Evolutionary conservation across 192 early-diverging fungal genomes (phyloP).

Genomic region (Hyaloraphidium curvatum): DNA sequence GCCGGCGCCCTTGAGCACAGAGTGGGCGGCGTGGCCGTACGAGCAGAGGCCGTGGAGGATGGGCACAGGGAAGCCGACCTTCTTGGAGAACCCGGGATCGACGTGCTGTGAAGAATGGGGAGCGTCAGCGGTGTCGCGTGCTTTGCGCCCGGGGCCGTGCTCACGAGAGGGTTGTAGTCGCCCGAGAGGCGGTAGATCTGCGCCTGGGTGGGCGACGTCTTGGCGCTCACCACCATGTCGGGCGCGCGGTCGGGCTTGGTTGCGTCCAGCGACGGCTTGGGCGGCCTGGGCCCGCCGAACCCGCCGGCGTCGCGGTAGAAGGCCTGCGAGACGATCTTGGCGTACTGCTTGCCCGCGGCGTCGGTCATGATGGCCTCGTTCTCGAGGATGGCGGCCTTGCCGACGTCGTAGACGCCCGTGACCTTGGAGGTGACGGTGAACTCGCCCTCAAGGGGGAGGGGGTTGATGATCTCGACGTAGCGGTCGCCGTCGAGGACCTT

Average conservation of each 20-base stretch:
- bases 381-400: conserved; percentile 4
- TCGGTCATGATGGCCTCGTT: conserved; percentile 54
- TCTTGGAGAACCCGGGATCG: conserved; percentile 78
- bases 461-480: conserved; percentile 71
- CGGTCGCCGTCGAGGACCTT: conserved; percentile 89
- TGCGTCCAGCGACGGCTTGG: conserved; percentile 67
- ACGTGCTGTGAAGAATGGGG: too few species aligned
- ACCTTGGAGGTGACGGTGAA: conserved; percentile 32
- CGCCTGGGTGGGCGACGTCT: conserved; percentile 78
- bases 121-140: not conserved
- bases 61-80: conserved; percentile 89
- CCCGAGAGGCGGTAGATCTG: conserved; percentile 89
- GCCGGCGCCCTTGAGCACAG: conserved; percentile 60
- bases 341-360: conserved; percentile 93
- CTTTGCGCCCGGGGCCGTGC: too few species aligned
- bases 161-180: conserved; percentile 75
- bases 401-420: conserved; percentile 1
- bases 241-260: not conserved
- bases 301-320: conserved; percentile 89
- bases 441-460: conserved; percentile 67
- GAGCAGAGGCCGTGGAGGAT: conserved; percentile 93
- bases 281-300: conserved; percentile 51
- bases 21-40: conserved; percentile 77
- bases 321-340: conserved; percentile 56
- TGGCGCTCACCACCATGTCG: conserved; percentile 33